These are phyloP conservation scores for Fagopyrum homotropicum DNA, from an alignment of 148 eudicot genomes.

Conservation along the genomic window DNA sequence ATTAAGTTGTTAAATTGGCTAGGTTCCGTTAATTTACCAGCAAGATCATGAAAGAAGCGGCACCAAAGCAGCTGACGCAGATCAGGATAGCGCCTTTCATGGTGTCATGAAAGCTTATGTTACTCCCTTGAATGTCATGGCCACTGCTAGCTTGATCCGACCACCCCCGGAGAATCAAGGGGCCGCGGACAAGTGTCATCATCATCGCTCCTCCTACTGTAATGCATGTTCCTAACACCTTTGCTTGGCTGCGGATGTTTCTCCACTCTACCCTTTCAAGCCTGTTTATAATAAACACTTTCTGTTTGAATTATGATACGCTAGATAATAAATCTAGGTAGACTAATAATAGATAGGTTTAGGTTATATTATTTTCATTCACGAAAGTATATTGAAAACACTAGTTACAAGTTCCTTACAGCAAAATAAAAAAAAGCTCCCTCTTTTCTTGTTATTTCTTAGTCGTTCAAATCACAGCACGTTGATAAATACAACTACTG, in stretches of 20 bases:
- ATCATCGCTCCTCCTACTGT: slow-evolving; percentile 89
- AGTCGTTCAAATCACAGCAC: background rate
- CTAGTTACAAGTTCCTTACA: too few relatives aligned
- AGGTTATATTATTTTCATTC: too few relatives aligned
- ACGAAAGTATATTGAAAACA: too few relatives aligned
- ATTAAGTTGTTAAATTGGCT: background rate
- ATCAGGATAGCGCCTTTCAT: slow-evolving; percentile 74
- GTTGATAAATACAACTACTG: background rate
- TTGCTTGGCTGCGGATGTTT: slow-evolving; percentile 67
- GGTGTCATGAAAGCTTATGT: slow-evolving; percentile 49
- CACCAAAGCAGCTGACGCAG: slow-evolving; percentile 67
- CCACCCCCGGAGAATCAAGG: slow-evolving; percentile 33
- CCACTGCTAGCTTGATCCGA: slow-evolving; percentile 15
- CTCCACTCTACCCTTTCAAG: slow-evolving; percentile 53
- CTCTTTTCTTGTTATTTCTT: background rate
- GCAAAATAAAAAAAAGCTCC: too few relatives aligned
- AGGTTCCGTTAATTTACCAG: slow-evolving; percentile 23
- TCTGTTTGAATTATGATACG: too few relatives aligned
- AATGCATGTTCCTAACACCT: slow-evolving; percentile 60
- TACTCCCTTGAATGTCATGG: slow-evolving; percentile 19
- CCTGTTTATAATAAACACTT: slow-evolving; percentile 19
- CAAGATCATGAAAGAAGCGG: slow-evolving; percentile 79
- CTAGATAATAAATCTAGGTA: too few relatives aligned
- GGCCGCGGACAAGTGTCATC: slow-evolving; percentile 73
- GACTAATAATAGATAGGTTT: too few relatives aligned